Evolutionary conservation across 345 rosid genomes (phyloP), one percentile per base, ranked within the genome.

Genomic region (Eucalyptus grandis): DNA sequence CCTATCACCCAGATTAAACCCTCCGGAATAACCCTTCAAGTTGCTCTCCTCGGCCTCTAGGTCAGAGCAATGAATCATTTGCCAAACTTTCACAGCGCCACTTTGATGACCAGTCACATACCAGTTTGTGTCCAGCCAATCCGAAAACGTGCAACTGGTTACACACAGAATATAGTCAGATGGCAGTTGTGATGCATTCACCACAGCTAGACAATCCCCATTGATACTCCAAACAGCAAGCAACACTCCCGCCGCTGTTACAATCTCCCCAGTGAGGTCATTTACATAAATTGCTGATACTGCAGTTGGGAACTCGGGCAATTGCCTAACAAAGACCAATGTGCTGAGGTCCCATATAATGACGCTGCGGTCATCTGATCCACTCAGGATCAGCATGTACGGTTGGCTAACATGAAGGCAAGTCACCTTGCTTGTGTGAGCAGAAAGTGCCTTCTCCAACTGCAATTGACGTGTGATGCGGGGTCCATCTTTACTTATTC

Each of bases 61-160:
- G 91, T 91, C 95, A 34, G 98, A 90, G 92, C 90, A 91, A 91
- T 98, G 98, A 82, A 98, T 90, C 99, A 98, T 96, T 88, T 95
- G 96, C 99, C 99, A 98, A 88, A 98, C 96, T 93, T 97, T 98
- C 88, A 98, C 93, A 9, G 99, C 97, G 43, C 99, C 99, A 92
- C 99, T 98, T 93, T 97, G 99, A 92, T 98, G 99, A 87, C 99
- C 99, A 22, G 99, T 98, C 91, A 94, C 98, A 86, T 96, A 97
- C 99, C 99, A 98, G 90, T 94, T 94, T 81, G 96, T 96, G 91
- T 97, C 99, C 91, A 91, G 93, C 99, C 99, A 98, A 93, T 98
- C 99, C 1, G 99, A 97, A 90, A 90, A 94, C 51, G 95, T 94
- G 88, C 98, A 93, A 53, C 98, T 96, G 17, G 98, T 96, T 89